Conservation (phyloP, 768 basidiomycete genomes). For the Paxillus involutus region DNA sequence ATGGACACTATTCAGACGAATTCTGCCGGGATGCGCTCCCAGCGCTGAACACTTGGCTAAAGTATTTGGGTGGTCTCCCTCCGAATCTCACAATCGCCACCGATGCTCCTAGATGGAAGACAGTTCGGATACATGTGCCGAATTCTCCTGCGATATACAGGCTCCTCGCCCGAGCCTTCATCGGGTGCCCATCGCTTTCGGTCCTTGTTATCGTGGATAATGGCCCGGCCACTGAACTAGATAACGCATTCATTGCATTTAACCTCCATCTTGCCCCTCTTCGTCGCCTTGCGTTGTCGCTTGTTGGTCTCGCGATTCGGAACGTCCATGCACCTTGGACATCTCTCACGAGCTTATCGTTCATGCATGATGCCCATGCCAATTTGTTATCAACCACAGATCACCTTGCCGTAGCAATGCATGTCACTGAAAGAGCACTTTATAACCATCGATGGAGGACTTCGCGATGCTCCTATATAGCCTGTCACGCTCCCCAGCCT, state of each 20-base stretch:
- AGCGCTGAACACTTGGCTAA: conserved; percentile 18
- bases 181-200: conserved; percentile 13
- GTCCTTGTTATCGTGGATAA: conserved; percentile 20
- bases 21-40: conserved; percentile 20
- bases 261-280: conserved; percentile 17
- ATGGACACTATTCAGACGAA: conserved; percentile 18
- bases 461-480: conserved; percentile 6
- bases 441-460: conserved; percentile 14
- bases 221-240: conserved; percentile 7
- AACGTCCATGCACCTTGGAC: too few species aligned
- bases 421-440: conserved; percentile 16
- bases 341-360: too few species aligned
- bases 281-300: conserved; percentile 12
- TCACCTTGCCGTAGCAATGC: conserved; percentile 21
- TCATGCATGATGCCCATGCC: too few species aligned
- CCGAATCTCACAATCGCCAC: conserved; percentile 7
- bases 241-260: conserved; percentile 9
- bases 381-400: conserved; percentile 15
- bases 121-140: conserved; percentile 9
- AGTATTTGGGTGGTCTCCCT: conserved; percentile 20
- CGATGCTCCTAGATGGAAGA: too few species aligned
- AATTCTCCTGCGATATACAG: conserved; percentile 2
- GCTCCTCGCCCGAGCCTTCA: conserved; percentile 8
- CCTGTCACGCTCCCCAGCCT: conserved; percentile 14
- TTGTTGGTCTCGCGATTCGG: too few species aligned